These are phyloP conservation scores for Microsporum ferrugineum DNA, from an alignment of 2,329 filamentous ascomycete genomes.

Conservation along the genomic window DNA sequence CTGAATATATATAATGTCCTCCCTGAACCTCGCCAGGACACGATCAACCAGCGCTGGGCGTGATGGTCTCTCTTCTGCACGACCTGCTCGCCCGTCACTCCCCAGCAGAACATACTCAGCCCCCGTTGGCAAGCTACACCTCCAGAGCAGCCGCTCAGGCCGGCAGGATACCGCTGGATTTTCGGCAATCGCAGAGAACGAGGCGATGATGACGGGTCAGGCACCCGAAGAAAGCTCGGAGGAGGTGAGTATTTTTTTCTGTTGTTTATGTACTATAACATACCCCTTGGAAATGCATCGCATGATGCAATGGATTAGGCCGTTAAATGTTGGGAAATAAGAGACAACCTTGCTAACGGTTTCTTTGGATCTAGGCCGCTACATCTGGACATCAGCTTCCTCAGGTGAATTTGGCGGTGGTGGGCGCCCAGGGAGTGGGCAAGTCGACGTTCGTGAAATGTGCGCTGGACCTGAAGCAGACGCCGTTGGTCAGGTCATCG, in stretches of 20 bases:
- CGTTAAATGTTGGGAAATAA: too few relatives aligned
- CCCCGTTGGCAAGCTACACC: slow-evolving; percentile 19
- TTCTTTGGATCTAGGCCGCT: slow-evolving; percentile 11
- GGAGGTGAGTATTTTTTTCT: background rate
- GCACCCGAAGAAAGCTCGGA: background rate
- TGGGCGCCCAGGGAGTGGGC: slow-evolving; percentile 44
- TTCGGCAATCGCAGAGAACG: slow-evolving; percentile 4
- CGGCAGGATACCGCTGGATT: background rate
- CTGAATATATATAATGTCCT: slow-evolving; percentile 10
- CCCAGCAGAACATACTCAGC: slow-evolving; percentile 27
- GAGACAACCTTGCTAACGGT: background rate
- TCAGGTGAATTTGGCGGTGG: slow-evolving; percentile 48
- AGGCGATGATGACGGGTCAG: background rate
- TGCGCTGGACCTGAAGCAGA: slow-evolving; percentile 43
- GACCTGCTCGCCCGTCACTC: slow-evolving; percentile 24
- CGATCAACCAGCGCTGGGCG: slow-evolving; percentile 25
- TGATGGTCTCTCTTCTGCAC: slow-evolving; percentile 13
- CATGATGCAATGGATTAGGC: background rate
- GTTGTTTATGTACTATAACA: too few relatives aligned
- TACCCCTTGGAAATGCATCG: background rate
- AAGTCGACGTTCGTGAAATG: slow-evolving; percentile 50
- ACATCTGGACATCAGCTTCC: slow-evolving; percentile 29
- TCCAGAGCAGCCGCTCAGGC: background rate
- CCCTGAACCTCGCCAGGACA: slow-evolving; percentile 21
- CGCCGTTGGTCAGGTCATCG: slow-evolving; percentile 30